Percentiles rank a stretch among this genome's conserved stretches.
phyloP scores from a whole-genome alignment of 2,329 filamentous ascomycete species.

The Domatiomyces globalis region DNA sequence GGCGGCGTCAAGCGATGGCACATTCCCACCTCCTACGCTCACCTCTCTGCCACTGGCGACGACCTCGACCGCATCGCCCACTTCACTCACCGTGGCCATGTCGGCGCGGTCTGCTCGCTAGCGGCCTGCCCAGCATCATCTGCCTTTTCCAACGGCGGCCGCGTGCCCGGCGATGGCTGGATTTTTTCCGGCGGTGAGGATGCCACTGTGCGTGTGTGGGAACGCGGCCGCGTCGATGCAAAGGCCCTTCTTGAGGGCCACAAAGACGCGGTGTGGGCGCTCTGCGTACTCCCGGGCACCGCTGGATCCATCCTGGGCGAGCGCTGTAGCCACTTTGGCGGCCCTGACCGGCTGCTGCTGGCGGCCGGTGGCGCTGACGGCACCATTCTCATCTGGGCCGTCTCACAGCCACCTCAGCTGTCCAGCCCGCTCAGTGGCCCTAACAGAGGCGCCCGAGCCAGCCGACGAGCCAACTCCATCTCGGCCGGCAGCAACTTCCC shows the following conservation, averaged over 20 bases:
- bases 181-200: slow-evolving; percentile 97
- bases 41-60: slow-evolving; percentile 43
- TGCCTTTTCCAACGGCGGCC: slow-evolving; percentile 77
- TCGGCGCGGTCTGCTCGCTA: slow-evolving; percentile 75
- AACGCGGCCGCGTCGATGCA: slow-evolving; percentile 81
- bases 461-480: slow-evolving; percentile 79
- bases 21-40: slow-evolving; percentile 57
- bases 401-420: slow-evolving; percentile 76
- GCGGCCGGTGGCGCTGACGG: slow-evolving; percentile 86
- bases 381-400: slow-evolving; percentile 82
- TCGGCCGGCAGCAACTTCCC: slow-evolving; percentile 88
- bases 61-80: slow-evolving; percentile 87
- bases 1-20: slow-evolving; percentile 95
- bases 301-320: slow-evolving; percentile 65
- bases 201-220: slow-evolving; percentile 85
- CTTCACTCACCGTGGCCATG: slow-evolving; percentile 88
- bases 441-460: slow-evolving; percentile 55
- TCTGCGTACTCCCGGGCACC: slow-evolving; percentile 80
- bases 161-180: slow-evolving; percentile 87
- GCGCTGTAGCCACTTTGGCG: slow-evolving; percentile 57
- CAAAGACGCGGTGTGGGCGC: slow-evolving; percentile 87
- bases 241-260: slow-evolving; percentile 91
- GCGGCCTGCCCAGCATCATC: slow-evolving; percentile 76
- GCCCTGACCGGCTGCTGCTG: slow-evolving; percentile 73
- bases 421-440: slow-evolving; percentile 64